Evolutionary conservation across 192 early-diverging fungal genomes (phyloP), one percentile per base, ranked within the genome.

Genomic region (Entomortierella parvispora): DNA sequence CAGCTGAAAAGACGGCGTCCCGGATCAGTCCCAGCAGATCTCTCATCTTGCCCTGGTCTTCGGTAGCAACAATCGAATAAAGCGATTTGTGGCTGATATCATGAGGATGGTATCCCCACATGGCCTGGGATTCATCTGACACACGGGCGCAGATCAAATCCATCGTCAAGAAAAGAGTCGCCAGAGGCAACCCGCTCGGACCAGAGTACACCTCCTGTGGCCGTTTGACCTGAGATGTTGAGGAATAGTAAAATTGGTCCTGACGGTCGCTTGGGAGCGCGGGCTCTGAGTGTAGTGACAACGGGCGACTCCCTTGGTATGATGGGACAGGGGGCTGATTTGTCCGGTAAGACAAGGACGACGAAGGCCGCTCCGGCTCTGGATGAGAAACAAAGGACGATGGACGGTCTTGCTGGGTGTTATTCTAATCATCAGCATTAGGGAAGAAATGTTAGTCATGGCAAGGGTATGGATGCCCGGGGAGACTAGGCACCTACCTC

Each of bases 61-160:
- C 79, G 20, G 47, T 51, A 3, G 81, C 71, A 20, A 86, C 45
- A 58, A 86, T 84, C 5, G 83, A 72, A 52, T 84, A 82, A 26
- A 88, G 50, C 1, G 87, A 75, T 43, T 83, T 79, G 65, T 88
- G 82, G 3, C 84, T 71, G 11, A 88, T 74, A 58, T 88, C 85
- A 46, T 80, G 78, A 1, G 87, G 84, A 55, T 86, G 86, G 52
- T 85, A 88, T 4, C 83, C 87, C 83, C 84, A 82, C 15, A 79
- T 44, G 6, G 72, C 77, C 18, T 72, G 79, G 2, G 80, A 80
- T 45, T 86, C 81, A 62, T 88, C 83, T 7, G 85, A 85, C 17
- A 85, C 81, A 23, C 81, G 71, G 1, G 87, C 87, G 53, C 85
- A 88, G 51, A 81, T 68, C 32, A 82, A 63, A 34, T 82, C 79